Base-by-base conservation (phyloP, 2,329 filamentous ascomycete species). In the Xylariaceae sp. region DNA sequence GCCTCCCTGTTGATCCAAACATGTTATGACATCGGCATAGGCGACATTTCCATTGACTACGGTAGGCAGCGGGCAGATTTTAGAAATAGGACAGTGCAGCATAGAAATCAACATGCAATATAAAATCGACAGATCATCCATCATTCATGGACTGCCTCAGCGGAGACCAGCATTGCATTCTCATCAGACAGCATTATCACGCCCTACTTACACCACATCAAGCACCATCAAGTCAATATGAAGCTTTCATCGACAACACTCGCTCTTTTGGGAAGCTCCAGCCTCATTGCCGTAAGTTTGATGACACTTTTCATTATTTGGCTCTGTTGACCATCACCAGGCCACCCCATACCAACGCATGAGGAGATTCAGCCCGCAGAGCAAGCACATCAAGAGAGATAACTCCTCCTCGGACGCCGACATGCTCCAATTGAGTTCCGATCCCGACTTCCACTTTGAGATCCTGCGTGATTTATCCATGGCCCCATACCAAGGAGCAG, bases 401-500 rank as follows among this genome's bases (percentile, higher is more conserved):
- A 47, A 49, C 24, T 18, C 15, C 15, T 47, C 41, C 19, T 22
- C 26, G 19, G n/a, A 43, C 11, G 39, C 19, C 7, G 42, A 41
- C 24, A 56, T 58, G 50, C 37, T 50, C 7, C 50, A 48, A 19
- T 43, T 59, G 4, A 58, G 44, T 39, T 37, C 43, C 19, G 54
- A 59, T 34, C 29, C 32, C 3, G 41, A 48, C 39, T 59, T 59
- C 41, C 47, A 57, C 42, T 59, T 50, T 32, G 51, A 57, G 42
- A 41, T 59, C 31, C 51, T 58, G 11, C 54, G 55, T 4, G 45
- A 32, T 13, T 38, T 58, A 16, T 24, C 47, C 18, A 18, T 47
- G 3, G 44, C 50, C 8, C 46, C 49, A 22, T 59, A 59, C 38
- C 38, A 48, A 18, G 59, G 61, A 17, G 38, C 54, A 2, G 52